Percentiles rank a stretch among this genome's conserved stretches.
Evolutionary conservation across 179 eudicot genomes (phyloP).

Genomic region (Dionaea muscipula): DNA sequence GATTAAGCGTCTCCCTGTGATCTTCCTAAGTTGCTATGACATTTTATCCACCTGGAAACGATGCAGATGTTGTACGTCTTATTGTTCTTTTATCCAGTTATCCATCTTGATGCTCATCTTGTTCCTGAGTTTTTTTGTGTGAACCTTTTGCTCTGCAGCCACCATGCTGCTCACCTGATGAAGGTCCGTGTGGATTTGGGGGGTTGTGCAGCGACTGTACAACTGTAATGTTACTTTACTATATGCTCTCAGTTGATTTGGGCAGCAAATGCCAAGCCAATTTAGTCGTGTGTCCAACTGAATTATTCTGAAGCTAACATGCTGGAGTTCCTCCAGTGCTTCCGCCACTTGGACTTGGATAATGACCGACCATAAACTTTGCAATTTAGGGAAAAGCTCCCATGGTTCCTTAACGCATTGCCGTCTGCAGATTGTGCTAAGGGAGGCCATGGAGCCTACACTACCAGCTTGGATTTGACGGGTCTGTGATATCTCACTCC

Average conservation of each 20-base stretch:
- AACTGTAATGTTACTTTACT: conserved; percentile 46
- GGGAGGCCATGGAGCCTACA: conserved; percentile 96
- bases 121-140: neutral
- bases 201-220: conserved; percentile 83
- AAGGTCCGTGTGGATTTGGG: conserved; percentile 47
- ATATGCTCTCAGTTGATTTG: neutral
- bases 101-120: too few relatives aligned
- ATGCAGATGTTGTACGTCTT: too few relatives aligned
- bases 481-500: conserved; percentile 26
- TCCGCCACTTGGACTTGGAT: conserved; percentile 68
- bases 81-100: too few relatives aligned
- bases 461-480: conserved; percentile 59
- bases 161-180: conserved; percentile 71
- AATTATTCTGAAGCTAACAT: conserved; percentile 16
- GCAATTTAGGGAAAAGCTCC: conserved; percentile 81
- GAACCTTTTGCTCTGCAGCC: conserved; percentile 45
- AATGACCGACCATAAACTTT: conserved; percentile 73
- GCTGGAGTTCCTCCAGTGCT: conserved; percentile 48
- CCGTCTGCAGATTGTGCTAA: conserved; percentile 95
- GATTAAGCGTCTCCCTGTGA: too few relatives aligned
- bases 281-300: neutral
- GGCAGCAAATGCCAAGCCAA: neutral
- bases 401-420: conserved; percentile 82
- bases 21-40: neutral
- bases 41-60: neutral